Conservation (phyloP, 2,329 filamentous ascomycete species). For the Xylaria arbuscula region DNA sequence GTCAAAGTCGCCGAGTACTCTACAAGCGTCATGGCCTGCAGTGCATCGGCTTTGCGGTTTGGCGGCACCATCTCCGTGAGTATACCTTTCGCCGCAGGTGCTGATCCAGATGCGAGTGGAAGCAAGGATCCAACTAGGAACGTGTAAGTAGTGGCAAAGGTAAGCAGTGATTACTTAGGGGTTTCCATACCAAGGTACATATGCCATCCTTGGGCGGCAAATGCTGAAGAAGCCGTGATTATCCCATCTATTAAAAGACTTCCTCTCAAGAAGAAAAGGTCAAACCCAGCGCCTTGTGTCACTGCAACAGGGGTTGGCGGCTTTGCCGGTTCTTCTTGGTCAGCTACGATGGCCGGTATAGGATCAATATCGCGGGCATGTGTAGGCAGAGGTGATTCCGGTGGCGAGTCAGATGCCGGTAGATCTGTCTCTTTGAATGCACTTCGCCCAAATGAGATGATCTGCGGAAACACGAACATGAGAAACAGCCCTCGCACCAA, state of each 20-base stretch:
- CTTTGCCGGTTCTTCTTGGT: slow-evolving; percentile 41
- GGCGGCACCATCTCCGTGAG: slow-evolving; percentile 44
- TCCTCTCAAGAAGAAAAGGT: slow-evolving; percentile 43
- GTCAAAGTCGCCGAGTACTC: slow-evolving; percentile 40
- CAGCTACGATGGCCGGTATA: slow-evolving; percentile 22
- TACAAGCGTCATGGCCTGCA: slow-evolving; percentile 45
- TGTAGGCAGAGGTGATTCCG: slow-evolving; percentile 38
- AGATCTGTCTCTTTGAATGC: slow-evolving; percentile 32
- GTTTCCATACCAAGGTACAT: slow-evolving; percentile 43
- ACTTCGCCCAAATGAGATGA: slow-evolving; percentile 40
- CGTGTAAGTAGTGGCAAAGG: background rate
- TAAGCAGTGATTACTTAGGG: background rate
- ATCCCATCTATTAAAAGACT: slow-evolving; percentile 43
- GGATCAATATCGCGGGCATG: slow-evolving; percentile 40
- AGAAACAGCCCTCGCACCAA: slow-evolving; percentile 43
- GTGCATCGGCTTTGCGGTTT: slow-evolving; percentile 40
- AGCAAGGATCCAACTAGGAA: slow-evolving; percentile 41
- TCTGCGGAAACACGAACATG: slow-evolving; percentile 46
- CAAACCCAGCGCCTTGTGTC: slow-evolving; percentile 41
- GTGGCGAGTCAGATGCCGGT: slow-evolving; percentile 16
- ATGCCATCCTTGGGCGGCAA: slow-evolving; percentile 42
- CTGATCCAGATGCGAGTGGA: slow-evolving; percentile 44
- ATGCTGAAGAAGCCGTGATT: slow-evolving; percentile 42
- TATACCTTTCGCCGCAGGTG: slow-evolving; percentile 43
- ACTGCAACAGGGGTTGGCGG: slow-evolving; percentile 33